Conservation (phyloP, 2,329 filamentous ascomycete genomes). For the Coleophoma cylindrospora region DNA sequence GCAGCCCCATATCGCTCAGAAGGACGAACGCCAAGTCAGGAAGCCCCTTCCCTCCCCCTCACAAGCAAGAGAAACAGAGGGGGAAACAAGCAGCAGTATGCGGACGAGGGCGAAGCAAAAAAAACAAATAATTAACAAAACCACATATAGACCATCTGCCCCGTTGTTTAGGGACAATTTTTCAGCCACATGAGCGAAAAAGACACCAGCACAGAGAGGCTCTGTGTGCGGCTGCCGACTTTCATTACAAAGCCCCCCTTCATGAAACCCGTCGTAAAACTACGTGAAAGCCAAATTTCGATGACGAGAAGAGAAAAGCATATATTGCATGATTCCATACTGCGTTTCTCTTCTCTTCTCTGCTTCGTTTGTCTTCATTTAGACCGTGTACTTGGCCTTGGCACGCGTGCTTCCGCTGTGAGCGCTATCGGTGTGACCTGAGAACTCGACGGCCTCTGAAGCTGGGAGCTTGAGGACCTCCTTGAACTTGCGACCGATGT, state of each 20-base stretch:
- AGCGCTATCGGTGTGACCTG: conserved; percentile 90
- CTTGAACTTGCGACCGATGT: conserved; percentile 90
- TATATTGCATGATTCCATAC: conserved; percentile 14
- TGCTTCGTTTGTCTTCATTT: conserved; percentile 26
- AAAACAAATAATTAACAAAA: not conserved
- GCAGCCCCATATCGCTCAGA: conserved; percentile 7
- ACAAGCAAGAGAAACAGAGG: too few relatives aligned
- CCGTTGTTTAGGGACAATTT: too few relatives aligned
- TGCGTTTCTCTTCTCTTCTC: too few relatives aligned
- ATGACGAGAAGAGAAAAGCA: not conserved
- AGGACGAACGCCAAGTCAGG: conserved; percentile 6
- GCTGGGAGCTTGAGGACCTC: conserved; percentile 76
- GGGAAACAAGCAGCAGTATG: too few relatives aligned
- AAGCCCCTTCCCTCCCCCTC: conserved; percentile 2
- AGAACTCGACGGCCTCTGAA: conserved; percentile 84
- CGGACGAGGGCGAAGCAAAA: not conserved
- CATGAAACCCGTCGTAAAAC: too few relatives aligned
- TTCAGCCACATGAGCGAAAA: too few relatives aligned
- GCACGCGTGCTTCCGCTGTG: conserved; percentile 91
- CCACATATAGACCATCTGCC: not conserved
- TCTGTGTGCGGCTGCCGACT: too few relatives aligned
- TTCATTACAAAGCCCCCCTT: too few relatives aligned
- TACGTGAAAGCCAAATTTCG: too few relatives aligned
- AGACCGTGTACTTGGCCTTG: conserved; percentile 89
- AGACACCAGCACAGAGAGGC: too few relatives aligned